Evolutionary conservation across 495 filamentous ascomycete species (phyloP).

Genomic region (Tuber borchii): DNA sequence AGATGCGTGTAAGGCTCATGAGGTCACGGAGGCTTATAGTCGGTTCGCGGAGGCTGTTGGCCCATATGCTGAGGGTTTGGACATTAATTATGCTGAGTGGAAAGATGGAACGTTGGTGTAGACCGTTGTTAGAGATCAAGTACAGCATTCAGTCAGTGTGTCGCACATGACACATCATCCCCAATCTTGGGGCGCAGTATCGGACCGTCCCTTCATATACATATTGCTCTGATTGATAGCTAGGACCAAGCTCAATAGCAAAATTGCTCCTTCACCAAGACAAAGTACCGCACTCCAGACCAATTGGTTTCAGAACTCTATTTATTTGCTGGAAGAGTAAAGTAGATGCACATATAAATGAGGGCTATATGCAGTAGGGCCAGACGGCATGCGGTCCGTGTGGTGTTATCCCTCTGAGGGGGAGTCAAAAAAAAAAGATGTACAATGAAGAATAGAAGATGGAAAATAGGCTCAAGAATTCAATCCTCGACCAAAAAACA

Average conservation of each 20-base stretch:
- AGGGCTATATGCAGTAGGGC: conserved; percentile 25
- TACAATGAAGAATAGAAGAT: conserved; percentile 13
- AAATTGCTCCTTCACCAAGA: neutral
- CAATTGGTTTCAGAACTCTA: neutral
- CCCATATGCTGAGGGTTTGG: neutral
- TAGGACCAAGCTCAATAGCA: neutral
- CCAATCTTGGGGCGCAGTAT: neutral
- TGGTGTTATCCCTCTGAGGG: conserved; percentile 8
- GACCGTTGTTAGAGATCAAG: neutral
- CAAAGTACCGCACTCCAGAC: neutral
- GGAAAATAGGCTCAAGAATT: conserved; percentile 26
- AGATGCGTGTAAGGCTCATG: conserved; percentile 7
- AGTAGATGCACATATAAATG: conserved; percentile 33
- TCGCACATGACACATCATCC: neutral
- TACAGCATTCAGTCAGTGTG: neutral
- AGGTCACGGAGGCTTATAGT: conserved; percentile 7
- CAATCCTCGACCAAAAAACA: conserved; percentile 4
- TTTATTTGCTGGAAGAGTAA: conserved; percentile 14
- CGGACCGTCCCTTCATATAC: neutral
- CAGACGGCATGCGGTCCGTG: neutral
- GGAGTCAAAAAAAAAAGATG: conserved; percentile 7
- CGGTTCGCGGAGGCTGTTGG: neutral
- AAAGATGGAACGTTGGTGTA: conserved; percentile 3
- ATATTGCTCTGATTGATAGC: neutral
- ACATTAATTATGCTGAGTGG: conserved; percentile 8